Conservation (phyloP, 1,139 yeast genomes). For the Hyphopichia khmerensis region DNA sequence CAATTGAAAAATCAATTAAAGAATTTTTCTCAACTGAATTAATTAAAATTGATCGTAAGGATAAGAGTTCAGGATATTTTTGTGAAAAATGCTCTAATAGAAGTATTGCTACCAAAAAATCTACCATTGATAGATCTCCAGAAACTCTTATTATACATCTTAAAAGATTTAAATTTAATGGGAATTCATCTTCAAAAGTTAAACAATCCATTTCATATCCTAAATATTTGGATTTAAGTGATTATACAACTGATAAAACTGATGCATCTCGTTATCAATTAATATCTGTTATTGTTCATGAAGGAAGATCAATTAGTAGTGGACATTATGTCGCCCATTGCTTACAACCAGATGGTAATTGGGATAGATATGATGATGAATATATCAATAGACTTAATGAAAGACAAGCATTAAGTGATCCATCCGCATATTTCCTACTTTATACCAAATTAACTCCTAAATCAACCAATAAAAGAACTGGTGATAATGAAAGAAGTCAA, state of each 20-base stretch:
- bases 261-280: constrained; percentile 65
- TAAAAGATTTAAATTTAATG: constrained; percentile 87
- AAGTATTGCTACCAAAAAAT: constrained; percentile 75
- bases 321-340: constrained; percentile 95
- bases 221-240: constrained; percentile 68
- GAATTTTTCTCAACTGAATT: constrained; percentile 83
- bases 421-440: constrained; percentile 85
- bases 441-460: constrained; percentile 68
- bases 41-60: constrained; percentile 63
- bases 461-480: neutral
- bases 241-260: constrained; percentile 44
- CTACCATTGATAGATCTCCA: constrained; percentile 78
- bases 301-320: constrained; percentile 86
- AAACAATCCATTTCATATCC: constrained; percentile 85
- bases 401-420: constrained; percentile 72
- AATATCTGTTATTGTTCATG: constrained; percentile 87
- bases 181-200: constrained; percentile 73
- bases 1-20: constrained; percentile 69
- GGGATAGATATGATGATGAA: constrained; percentile 96
- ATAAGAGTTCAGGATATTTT: constrained; percentile 65
- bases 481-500: neutral
- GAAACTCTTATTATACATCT: constrained; percentile 84
- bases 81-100: constrained; percentile 84
- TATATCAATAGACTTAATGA: constrained; percentile 73
- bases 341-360: constrained; percentile 83